Percentiles rank a stretch among this genome's conserved stretches.
Conservation (phyloP, 768 basidiomycete genomes). For the Lactifluus subvellereus region DNA sequence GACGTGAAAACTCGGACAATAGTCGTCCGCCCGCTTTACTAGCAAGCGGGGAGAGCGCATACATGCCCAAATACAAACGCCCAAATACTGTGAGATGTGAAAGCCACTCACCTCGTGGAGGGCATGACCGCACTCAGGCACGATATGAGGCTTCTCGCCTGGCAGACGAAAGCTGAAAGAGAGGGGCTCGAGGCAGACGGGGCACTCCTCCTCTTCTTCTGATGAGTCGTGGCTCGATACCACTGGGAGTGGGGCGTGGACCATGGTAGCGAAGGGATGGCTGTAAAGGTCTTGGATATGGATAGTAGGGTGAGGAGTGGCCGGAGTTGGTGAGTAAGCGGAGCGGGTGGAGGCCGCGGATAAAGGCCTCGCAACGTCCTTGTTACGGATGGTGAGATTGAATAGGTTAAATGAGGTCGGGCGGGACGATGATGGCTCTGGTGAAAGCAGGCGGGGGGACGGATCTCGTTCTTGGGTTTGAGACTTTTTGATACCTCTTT, state of each 20-base stretch:
- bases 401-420: conserved; percentile 8
- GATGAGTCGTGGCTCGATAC: conserved; percentile 56
- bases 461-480: conserved; percentile 3
- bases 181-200: conserved; percentile 93
- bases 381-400: background rate
- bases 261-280: conserved; percentile 58
- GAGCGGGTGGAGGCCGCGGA: conserved; percentile 11
- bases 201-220: conserved; percentile 87
- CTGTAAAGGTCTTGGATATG: conserved; percentile 21
- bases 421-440: conserved; percentile 1
- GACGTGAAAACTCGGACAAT: background rate
- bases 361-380: background rate
- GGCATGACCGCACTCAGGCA: conserved; percentile 95
- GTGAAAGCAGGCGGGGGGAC: background rate
- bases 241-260: conserved; percentile 62
- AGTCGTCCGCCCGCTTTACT: background rate
- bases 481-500: conserved; percentile 17
- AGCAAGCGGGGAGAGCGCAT: background rate
- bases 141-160: conserved; percentile 96
- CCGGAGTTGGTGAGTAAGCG: conserved; percentile 26
- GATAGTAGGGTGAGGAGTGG: conserved; percentile 36
- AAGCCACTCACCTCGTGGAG: conserved; percentile 72
- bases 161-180: conserved; percentile 88
- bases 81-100: background rate
- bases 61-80: conserved; percentile 11